phyloP scores from a whole-genome alignment of 2,329 filamentous ascomycete species.

The Ophiognomonia clavigignenti-juglandacearum region DNA sequence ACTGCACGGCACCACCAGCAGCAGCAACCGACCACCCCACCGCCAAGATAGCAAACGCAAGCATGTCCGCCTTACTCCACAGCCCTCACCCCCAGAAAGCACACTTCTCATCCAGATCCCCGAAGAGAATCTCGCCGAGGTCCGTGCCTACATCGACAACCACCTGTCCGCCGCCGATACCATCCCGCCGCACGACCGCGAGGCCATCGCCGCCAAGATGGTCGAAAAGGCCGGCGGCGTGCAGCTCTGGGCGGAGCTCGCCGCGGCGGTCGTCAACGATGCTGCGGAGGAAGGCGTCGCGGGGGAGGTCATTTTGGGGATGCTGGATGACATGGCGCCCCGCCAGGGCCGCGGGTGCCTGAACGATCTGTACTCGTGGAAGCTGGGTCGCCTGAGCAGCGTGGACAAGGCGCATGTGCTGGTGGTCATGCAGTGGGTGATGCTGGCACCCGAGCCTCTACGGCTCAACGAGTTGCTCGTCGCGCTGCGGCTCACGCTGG shows the following conservation, averaged over 20 bases:
- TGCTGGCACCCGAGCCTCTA: conserved; percentile 27
- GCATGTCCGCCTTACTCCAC: too few species aligned
- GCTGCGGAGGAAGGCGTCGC: conserved; percentile 29
- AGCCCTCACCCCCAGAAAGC: conserved; percentile 20
- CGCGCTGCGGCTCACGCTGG: conserved; percentile 25
- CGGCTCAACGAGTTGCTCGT: conserved; percentile 27
- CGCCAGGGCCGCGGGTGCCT: conserved; percentile 9
- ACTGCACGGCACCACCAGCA: not conserved
- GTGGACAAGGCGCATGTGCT: conserved; percentile 25
- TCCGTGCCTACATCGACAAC: conserved; percentile 26
- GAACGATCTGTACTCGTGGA: conserved; percentile 30
- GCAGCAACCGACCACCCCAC: too few species aligned
- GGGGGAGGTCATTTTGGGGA: conserved; percentile 23
- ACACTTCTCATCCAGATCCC: conserved; percentile 25
- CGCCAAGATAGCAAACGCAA: too few species aligned
- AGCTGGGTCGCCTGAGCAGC: conserved; percentile 26
- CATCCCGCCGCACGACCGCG: conserved; percentile 28
- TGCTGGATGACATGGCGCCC: conserved; percentile 15
- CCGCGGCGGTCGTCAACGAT: conserved; percentile 31
- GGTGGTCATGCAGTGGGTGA: conserved; percentile 29
- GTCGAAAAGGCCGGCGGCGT: conserved; percentile 25
- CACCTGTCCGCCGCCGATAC: conserved; percentile 27
- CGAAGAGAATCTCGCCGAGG: conserved; percentile 27
- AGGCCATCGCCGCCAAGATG: conserved; percentile 23
- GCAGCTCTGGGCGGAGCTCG: conserved; percentile 31